Base-by-base conservation (phyloP, 1,139 yeast species). In the Blastobotrys aristatus region DNA sequence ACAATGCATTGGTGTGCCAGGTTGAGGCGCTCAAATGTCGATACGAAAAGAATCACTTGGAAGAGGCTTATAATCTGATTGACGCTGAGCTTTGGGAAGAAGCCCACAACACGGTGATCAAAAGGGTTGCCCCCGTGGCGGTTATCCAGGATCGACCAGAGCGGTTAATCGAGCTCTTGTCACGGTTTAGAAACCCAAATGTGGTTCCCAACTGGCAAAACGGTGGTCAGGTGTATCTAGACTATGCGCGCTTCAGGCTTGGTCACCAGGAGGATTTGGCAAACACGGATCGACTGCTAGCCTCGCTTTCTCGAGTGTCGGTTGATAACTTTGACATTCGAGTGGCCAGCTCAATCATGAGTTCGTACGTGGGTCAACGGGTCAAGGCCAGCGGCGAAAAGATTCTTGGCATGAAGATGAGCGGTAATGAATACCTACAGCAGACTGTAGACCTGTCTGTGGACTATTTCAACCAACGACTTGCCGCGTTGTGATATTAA, bases 41-140 rank as follows among this genome's bases (percentile, higher is more conserved):
- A 43, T 68, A 69, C 44, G 48, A 56, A n/a, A 76, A 75, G 2
- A 76, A 84, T 46, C 74, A 70, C 54, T 71, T 81, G 69, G 71
- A 74, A 8, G 90, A 88, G 54, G 79, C 82, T 2, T 70, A 74
- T 43, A 77, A 82, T 20, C 74, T 84, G 43, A 65, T 87, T 2
- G 72, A 70, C n/a, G 95, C 95, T 0, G 70, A 69, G 14, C 63
- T 75, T 43, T 78, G 79, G 72, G 71, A 68, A 1, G 80, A 77
- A 40, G 96, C 96, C 0, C 95, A 86, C 57, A 64, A 67, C 1
- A 69, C 79, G 0, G 69, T 86, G 3, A 60, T 79, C 2, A 59
- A 68, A 2, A 64, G 72, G 14, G 82, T 89, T 34, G 97, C 92
- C 0, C 97, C 97, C 10, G 58, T 65, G 40, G 73, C 80, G 24